Evolutionary conservation across 2,329 filamentous ascomycete genomes (phyloP), one percentile per base, ranked within the genome.

Genomic region (Coccinonectria pachysandricola): DNA sequence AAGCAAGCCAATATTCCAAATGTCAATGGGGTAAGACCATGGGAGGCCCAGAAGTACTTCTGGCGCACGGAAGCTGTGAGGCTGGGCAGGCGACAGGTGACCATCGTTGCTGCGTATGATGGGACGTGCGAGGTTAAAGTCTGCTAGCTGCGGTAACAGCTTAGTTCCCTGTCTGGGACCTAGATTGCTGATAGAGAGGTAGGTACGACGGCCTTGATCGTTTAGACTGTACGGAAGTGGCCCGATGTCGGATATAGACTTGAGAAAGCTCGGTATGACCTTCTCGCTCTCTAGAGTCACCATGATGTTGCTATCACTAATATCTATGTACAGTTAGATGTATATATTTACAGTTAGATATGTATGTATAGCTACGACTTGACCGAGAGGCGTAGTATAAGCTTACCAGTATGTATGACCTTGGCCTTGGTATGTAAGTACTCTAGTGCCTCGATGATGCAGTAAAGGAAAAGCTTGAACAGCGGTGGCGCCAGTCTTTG

Each of bases 21-120:
- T 33, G 10, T 30, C 33, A 11, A 21, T 26, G 12, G 19, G 26
- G 1, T 33, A 28, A 3, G 33, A 30, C 27, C 30, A 35, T 2
- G 37, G 36, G 9, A 31, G 35, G n/a, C 43, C 41, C 8, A 46
- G 36, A 2, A 46, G 12, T 9, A 42, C 41, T 19, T 46, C 43
- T 11, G 43, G 43, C 8, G 36, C 36, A 10, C 40, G 43, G 19
- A 29, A 46, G 6, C 31, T 25, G 10, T 42, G 34, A 21, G 39
- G 32, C 12, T 45, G 42, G 17, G 41, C 41, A 10, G 42, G 17
- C 6, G 23, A 32, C 6, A 42, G 16, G 23, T 41, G 35, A 14
- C 30, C 30, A 1, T 11, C 10, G 15, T 23, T 20, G 13, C 16
- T 15, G 11, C 23, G 23, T 3, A 40, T 20, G 13, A 33, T 35